A percentile compares a stretch with the other conserved stretches of the same genome.
Conservation (phyloP, 1,139 yeast genomes). For the Suhomyces atakaporum region DNA sequence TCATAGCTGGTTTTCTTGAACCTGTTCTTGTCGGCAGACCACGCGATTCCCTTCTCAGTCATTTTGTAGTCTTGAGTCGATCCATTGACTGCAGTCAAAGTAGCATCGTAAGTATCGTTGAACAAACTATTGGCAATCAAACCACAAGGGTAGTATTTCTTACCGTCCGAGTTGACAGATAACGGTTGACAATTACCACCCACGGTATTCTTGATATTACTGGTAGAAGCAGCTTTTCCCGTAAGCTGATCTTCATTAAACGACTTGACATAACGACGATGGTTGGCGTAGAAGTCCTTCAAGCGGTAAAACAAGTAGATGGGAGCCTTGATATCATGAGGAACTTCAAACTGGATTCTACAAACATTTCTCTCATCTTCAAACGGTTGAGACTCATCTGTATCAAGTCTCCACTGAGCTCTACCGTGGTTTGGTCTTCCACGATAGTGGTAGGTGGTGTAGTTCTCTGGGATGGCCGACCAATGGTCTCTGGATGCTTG, state of each 20-base stretch:
- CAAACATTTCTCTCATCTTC: constrained; percentile 68
- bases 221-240: constrained; percentile 64
- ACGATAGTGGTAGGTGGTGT: constrained; percentile 56
- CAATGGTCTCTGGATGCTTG: constrained; percentile 57
- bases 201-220: constrained; percentile 60
- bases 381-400: constrained; percentile 51
- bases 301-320: constrained; percentile 78
- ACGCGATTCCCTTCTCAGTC: constrained; percentile 75
- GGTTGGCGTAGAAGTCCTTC: constrained; percentile 87
- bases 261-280: constrained; percentile 88
- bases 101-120: constrained; percentile 73
- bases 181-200: constrained; percentile 92
- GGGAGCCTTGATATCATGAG: constrained; percentile 72
- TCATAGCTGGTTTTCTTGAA: constrained; percentile 78
- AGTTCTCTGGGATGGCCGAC: constrained; percentile 62
- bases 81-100: constrained; percentile 52
- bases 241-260: constrained; percentile 87
- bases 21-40: constrained; percentile 79
- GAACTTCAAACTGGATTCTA: constrained; percentile 74
- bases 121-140: constrained; percentile 90
- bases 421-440: constrained; percentile 15
- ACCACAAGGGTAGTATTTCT: constrained; percentile 87
- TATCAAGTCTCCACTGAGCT: constrained; percentile 70
- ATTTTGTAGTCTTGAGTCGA: constrained; percentile 54
- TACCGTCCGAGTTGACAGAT: constrained; percentile 54